Evolutionary conservation across 192 early-diverging fungal species (phyloP).

Genomic region (Oehlia diaphana): DNA sequence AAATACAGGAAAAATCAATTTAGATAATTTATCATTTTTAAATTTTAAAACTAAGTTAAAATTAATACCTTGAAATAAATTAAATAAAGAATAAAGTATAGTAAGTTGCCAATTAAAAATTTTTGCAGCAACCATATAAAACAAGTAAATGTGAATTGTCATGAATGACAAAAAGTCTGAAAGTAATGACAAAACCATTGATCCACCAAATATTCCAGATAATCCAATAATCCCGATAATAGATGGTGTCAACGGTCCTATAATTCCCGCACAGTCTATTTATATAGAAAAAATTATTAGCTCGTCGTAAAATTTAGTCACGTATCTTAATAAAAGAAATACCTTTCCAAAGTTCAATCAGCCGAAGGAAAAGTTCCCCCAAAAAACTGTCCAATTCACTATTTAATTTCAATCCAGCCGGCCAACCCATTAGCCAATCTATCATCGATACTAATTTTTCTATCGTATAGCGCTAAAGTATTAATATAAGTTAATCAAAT

Average conservation of each 20-base stretch:
- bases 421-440: slow-evolving; percentile 88
- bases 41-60: neutral
- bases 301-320: too few relatives aligned
- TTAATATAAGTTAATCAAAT: neutral
- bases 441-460: slow-evolving; percentile 70
- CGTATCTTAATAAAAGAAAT: neutral
- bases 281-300: neutral
- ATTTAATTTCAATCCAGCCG: slow-evolving; percentile 97
- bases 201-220: slow-evolving; percentile 78
- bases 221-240: slow-evolving; percentile 73
- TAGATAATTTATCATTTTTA: too few relatives aligned
- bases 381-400: slow-evolving; percentile 84
- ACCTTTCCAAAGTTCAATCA: slow-evolving; percentile 86
- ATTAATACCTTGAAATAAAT: slow-evolving; percentile 81
- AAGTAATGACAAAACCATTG: slow-evolving; percentile 80
- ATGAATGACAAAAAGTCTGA: slow-evolving; percentile 82
- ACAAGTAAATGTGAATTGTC: slow-evolving; percentile 92
- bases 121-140: slow-evolving; percentile 90
- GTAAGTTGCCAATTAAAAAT: slow-evolving; percentile 93
- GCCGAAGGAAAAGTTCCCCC: slow-evolving; percentile 87
- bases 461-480: slow-evolving; percentile 63
- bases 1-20: too few relatives aligned
- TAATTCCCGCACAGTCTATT: slow-evolving; percentile 44
- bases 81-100: slow-evolving; percentile 84
- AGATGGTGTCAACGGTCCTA: slow-evolving; percentile 54